Percentiles rank a stretch among this genome's conserved stretches.
phyloP scores from a whole-genome alignment of 2,329 filamentous ascomycete species.

The Ilyonectria robusta region DNA sequence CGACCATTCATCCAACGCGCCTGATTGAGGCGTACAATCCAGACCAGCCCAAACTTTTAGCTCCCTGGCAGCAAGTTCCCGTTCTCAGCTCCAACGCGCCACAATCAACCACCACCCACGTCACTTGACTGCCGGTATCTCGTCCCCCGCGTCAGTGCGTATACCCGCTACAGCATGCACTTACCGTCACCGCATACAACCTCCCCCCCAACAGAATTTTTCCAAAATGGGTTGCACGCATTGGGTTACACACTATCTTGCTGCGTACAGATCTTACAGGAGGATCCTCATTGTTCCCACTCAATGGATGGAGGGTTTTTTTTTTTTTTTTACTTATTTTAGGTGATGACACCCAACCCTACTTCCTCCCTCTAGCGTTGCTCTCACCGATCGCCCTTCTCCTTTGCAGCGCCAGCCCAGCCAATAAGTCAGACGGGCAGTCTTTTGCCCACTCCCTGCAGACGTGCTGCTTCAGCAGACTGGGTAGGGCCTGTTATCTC shows the following conservation, averaged over 20 bases:
- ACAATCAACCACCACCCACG: not conserved
- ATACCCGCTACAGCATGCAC: not conserved
- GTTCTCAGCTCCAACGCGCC: not conserved
- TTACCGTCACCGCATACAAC: not conserved
- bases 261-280: not conserved
- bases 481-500: not conserved
- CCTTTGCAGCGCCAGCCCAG: not conserved
- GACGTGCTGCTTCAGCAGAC: not conserved
- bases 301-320: not conserved
- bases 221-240: not conserved
- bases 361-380: not conserved
- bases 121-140: not conserved
- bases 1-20: not conserved
- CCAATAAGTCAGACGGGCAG: slow-evolving; percentile 18
- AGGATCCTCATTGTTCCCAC: not conserved
- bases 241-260: not conserved
- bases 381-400: too few species aligned
- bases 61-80: not conserved
- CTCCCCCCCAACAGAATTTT: not conserved
- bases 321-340: not conserved
- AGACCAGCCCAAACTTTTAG: not conserved
- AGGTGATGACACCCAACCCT: not conserved
- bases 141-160: too few species aligned
- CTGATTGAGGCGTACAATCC: not conserved
- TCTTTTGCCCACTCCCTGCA: slow-evolving; percentile 12